Conservation (phyloP, 139 green algal species). For the Picochlorum sp. region DNA sequence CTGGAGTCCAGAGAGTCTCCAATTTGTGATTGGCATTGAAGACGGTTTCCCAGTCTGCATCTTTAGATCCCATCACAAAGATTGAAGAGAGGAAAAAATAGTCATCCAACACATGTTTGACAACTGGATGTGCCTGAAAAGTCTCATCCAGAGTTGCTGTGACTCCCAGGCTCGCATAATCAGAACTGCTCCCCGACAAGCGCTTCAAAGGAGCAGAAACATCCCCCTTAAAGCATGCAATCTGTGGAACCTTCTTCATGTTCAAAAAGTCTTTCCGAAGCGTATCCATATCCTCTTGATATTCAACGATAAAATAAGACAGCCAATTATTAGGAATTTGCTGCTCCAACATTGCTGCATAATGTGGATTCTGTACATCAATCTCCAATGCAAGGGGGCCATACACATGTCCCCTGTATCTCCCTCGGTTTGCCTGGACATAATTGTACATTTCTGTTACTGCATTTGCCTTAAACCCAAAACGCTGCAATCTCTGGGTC, state of each 20-base stretch:
- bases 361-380: constrained; percentile 21
- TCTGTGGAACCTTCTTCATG: constrained; percentile 2
- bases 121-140: constrained; percentile 50
- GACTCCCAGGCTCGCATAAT: constrained; percentile 39
- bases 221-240: constrained; percentile 19
- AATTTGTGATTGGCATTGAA: not conserved
- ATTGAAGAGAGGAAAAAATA: constrained; percentile 23
- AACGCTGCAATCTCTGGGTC: constrained; percentile 16
- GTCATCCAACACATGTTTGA: constrained; percentile 54
- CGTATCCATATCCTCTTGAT: constrained; percentile 35
- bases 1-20: not conserved
- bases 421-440: constrained; percentile 22
- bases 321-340: constrained; percentile 18
- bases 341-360: constrained; percentile 40
- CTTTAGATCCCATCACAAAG: constrained; percentile 15
- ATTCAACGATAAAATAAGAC: constrained; percentile 32
- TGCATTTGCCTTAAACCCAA: constrained; percentile 11
- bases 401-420: constrained; percentile 40
- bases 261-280: constrained; percentile 4
- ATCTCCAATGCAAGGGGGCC: constrained; percentile 56
- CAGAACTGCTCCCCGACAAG: constrained; percentile 7
- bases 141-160: constrained; percentile 59
- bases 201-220: constrained; percentile 13
- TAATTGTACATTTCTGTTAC: constrained; percentile 22
- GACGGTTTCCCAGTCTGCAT: not conserved